Evolutionary conservation across 371 early-diverging fungal genomes (phyloP).

Genomic region (Mucor sp.): DNA sequence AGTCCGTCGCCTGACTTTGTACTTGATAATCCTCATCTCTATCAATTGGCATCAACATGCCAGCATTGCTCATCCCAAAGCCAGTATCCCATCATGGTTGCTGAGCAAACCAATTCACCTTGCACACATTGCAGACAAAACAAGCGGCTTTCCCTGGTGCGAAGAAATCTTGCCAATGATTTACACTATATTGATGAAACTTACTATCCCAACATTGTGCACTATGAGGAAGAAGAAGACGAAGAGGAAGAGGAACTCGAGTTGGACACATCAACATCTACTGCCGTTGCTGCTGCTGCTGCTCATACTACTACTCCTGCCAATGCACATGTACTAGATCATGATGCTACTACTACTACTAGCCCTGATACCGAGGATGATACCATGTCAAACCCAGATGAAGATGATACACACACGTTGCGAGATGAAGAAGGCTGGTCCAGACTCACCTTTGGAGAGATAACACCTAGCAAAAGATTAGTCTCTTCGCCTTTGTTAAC

Average conservation of each 20-base stretch:
- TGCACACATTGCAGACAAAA: slow-evolving; percentile 30
- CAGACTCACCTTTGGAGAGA: slow-evolving; percentile 32
- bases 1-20: slow-evolving; percentile 33
- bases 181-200: slow-evolving; percentile 47
- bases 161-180: slow-evolving; percentile 34
- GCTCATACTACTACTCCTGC: not conserved
- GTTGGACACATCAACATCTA: not conserved
- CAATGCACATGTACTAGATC: slow-evolving; percentile 1
- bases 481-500: slow-evolving; percentile 24
- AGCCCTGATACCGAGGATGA: not conserved
- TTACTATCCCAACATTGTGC: slow-evolving; percentile 36
- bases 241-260: slow-evolving; percentile 10
- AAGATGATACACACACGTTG: slow-evolving; percentile 13
- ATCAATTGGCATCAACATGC: slow-evolving; percentile 36
- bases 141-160: slow-evolving; percentile 36
- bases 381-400: slow-evolving; percentile 3
- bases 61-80: slow-evolving; percentile 2
- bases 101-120: slow-evolving; percentile 20
- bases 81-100: not conserved
- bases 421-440: slow-evolving; percentile 32
- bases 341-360: not conserved
- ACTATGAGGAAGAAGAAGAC: slow-evolving; percentile 24
- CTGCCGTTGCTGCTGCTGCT: not conserved
- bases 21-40: slow-evolving; percentile 39
- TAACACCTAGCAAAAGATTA: slow-evolving; percentile 24